phyloP scores from a whole-genome alignment of 139 green algal species.

The Bryopsis sp. region DNA sequence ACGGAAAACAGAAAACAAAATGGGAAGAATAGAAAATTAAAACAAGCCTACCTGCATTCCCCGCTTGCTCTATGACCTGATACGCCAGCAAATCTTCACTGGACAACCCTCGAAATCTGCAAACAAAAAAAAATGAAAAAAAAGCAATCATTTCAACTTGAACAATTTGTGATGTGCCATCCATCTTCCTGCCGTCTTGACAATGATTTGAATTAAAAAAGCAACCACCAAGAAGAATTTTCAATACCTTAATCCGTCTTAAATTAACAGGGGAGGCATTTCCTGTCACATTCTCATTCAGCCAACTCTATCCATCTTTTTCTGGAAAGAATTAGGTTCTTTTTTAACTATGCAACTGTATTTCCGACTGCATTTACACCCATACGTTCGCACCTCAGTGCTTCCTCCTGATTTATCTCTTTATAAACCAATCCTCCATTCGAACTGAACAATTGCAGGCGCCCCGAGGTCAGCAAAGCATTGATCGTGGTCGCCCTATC shows the following conservation, averaged over 20 bases:
- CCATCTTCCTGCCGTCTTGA: too few species aligned
- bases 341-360: too few species aligned
- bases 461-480: slow-evolving; percentile 3
- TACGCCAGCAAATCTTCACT: slow-evolving; percentile 82
- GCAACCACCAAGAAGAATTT: too few species aligned
- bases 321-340: too few species aligned
- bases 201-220: too few species aligned
- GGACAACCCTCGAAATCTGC: slow-evolving; percentile 65
- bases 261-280: too few species aligned
- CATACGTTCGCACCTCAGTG: too few species aligned
- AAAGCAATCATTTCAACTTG: neutral
- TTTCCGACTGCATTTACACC: too few species aligned
- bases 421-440: slow-evolving; percentile 14
- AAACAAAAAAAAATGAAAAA: neutral
- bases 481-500: slow-evolving; percentile 16
- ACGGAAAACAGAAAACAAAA: too few species aligned
- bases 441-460: slow-evolving; percentile 10
- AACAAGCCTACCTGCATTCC: slow-evolving; percentile 48
- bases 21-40: slow-evolving; percentile 3
- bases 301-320: too few species aligned
- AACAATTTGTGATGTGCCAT: neutral
- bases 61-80: slow-evolving; percentile 66
- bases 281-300: too few species aligned
- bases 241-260: too few species aligned
- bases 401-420: slow-evolving; percentile 7